Evolutionary conservation across 345 rosid species (phyloP).

Genomic region (Citrus inodora): DNA sequence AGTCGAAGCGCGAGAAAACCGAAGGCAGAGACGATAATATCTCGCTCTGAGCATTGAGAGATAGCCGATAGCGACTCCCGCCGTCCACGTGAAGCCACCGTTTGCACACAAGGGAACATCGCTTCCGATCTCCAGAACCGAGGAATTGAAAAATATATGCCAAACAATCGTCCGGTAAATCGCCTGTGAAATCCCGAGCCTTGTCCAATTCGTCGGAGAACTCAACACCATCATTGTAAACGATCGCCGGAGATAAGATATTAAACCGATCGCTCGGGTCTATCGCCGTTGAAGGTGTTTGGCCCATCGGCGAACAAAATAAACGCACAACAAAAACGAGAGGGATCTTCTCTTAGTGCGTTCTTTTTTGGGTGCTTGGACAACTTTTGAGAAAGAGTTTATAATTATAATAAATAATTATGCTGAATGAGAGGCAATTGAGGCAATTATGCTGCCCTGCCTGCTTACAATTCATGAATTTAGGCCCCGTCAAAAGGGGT

Average conservation of each 20-base stretch:
- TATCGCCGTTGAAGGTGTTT: constrained; percentile 40
- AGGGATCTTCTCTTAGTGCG: neutral
- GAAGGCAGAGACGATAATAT: constrained; percentile 36
- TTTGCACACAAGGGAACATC: constrained; percentile 68
- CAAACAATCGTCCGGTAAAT: constrained; percentile 82
- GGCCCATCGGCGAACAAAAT: constrained; percentile 41
- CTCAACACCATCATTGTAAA: constrained; percentile 18
- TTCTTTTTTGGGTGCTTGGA: neutral
- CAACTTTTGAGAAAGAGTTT: neutral
- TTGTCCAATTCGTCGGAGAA: constrained; percentile 5
- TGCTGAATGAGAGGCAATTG: neutral
- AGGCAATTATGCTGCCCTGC: neutral
- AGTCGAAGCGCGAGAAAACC: constrained; percentile 63
- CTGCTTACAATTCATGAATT: neutral
- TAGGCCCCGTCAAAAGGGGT: constrained; percentile 33
- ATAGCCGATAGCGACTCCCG: constrained; percentile 60
- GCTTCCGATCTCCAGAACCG: constrained; percentile 58
- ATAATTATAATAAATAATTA: neutral
- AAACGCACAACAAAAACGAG: constrained; percentile 16
- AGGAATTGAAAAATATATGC: constrained; percentile 77
- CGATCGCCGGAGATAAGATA: neutral
- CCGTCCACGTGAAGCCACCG: constrained; percentile 87
- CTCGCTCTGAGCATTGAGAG: constrained; percentile 61
- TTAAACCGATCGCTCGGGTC: constrained; percentile 20
- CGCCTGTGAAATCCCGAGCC: constrained; percentile 42